Percentiles rank a stretch among this genome's conserved stretches.
Evolutionary conservation across 31 red algal species (phyloP).

Genomic region (Porphyra umbilicalis): DNA sequence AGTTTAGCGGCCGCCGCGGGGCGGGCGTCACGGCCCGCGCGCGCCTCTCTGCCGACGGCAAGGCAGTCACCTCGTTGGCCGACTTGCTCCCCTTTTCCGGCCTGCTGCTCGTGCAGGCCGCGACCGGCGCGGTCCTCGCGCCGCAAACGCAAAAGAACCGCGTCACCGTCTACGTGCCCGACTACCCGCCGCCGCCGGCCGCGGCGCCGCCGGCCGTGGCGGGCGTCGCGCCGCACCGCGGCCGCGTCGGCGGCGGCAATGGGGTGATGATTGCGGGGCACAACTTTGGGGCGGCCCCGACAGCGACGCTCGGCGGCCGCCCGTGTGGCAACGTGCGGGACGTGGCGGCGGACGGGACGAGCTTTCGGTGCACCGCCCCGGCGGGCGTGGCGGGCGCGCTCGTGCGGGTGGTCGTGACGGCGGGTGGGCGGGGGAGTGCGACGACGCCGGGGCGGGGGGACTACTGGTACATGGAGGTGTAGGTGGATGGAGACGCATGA

Average conservation of each 20-base stretch:
- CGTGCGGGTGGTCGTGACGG: too few relatives aligned
- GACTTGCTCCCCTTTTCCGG: conserved; percentile 38
- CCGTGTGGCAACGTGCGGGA: conserved; percentile 8
- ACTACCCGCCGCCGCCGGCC: conserved; percentile 14
- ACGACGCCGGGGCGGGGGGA: too few relatives aligned
- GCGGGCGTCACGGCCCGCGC: conserved; percentile 38
- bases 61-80: conserved; percentile 16
- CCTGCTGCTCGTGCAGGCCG: conserved; percentile 25
- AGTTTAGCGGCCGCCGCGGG: conserved; percentile 34
- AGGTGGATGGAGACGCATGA: too few relatives aligned
- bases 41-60: conserved; percentile 19
- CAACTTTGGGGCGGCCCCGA: conserved; percentile 9
- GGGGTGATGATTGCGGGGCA: conserved; percentile 23
- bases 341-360: background rate
- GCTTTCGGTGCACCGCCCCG: conserved; percentile 11
- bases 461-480: too few relatives aligned
- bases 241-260: conserved; percentile 29
- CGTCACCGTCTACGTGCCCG: conserved; percentile 9
- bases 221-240: conserved; percentile 34
- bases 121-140: conserved; percentile 35
- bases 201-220: conserved; percentile 8
- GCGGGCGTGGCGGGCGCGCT: background rate
- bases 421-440: too few relatives aligned
- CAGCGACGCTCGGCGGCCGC: conserved; percentile 28
- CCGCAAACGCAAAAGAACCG: conserved; percentile 47